Percentiles rank a stretch among this genome's conserved stretches.
Evolutionary conservation across 176 grass and related monocot species (phyloP).

Genomic region (Zea mays): Zm-B73-REFERENCE-NAM-5.0 NC_050101.1:96094001-96094500

Average conservation of each 20-base stretch:
- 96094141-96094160: background rate
- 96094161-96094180: background rate
- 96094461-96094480: background rate
- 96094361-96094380: background rate
- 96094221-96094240: conserved; percentile 83
- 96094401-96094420: conserved; percentile 23
- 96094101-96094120: background rate
- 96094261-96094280: conserved; percentile 93
- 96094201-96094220: conserved; percentile 22
- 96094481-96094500: background rate
- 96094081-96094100: background rate
- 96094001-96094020: background rate
- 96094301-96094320: conserved; percentile 77
- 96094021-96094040: background rate
- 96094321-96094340: conserved; percentile 53
- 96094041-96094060: background rate
- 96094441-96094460: background rate
- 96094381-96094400: background rate
- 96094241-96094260: conserved; percentile 75
- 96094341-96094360: background rate
- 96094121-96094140: background rate
- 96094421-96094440: background rate
- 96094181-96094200: conserved; percentile 2
- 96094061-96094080: background rate
- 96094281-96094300: conserved; percentile 88